These are phyloP conservation scores for Podila clonocystis DNA, from an alignment of 192 early-diverging fungal species.

Conservation along the genomic window DNA sequence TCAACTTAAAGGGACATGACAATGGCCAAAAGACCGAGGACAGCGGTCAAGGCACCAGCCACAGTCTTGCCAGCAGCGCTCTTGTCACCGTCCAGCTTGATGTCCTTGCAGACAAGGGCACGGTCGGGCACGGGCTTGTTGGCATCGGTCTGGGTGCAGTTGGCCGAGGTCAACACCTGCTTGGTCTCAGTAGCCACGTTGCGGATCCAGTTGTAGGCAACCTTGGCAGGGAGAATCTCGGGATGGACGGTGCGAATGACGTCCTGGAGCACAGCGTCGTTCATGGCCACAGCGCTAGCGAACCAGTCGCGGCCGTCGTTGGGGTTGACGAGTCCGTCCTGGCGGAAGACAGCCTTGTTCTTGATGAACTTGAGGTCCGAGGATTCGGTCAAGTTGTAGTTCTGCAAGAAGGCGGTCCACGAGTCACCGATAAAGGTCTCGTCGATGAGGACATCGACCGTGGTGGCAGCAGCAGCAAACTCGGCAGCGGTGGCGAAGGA, in stretches of 20 bases:
- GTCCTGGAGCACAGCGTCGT: conserved; percentile 77
- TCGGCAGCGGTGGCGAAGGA: conserved; percentile 48
- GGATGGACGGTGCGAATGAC: conserved; percentile 72
- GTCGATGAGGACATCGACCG: conserved; percentile 77
- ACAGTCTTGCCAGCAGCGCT: neutral
- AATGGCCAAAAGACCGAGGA: conserved; percentile 18
- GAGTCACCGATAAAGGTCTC: conserved; percentile 66
- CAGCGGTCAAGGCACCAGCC: neutral
- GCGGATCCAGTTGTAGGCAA: conserved; percentile 71
- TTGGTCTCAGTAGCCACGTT: conserved; percentile 63
- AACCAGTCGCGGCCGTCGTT: conserved; percentile 78
- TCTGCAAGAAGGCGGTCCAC: conserved; percentile 57
- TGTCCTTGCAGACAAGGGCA: conserved; percentile 29
- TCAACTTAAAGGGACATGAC: neutral
- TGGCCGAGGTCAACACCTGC: conserved; percentile 51
- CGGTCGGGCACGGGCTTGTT: conserved; percentile 24
- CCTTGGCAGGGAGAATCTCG: conserved; percentile 55
- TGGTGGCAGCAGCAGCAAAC: conserved; percentile 61
- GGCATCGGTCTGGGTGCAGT: conserved; percentile 65
- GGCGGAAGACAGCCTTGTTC: conserved; percentile 66
- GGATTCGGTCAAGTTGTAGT: conserved; percentile 62
- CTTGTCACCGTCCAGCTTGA: conserved; percentile 5
- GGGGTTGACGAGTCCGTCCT: conserved; percentile 71
- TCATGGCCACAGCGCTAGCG: conserved; percentile 70
- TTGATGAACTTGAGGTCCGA: conserved; percentile 69